Base-by-base conservation (phyloP, 306 rosid genomes). In the Pterocarpus macrocarpus region DNA sequence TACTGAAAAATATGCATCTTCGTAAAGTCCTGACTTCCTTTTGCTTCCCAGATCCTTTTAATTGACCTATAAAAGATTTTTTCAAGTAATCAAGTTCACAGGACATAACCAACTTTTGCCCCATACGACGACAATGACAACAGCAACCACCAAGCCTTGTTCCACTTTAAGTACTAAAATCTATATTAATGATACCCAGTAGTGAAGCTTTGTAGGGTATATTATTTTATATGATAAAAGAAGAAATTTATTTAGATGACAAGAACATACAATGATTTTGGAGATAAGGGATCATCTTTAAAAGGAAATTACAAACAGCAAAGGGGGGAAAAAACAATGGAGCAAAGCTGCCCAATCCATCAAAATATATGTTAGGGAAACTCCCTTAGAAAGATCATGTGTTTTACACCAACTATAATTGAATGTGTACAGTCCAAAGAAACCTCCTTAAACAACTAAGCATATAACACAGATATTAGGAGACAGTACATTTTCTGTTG, bases 381-480 rank as follows among this genome's bases (percentile, higher is more conserved):
- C 17, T n/a, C 32, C 41, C 14, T 52, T 38, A 63, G 22, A 28
- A 47, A 36, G 47, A 38, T 15, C 34, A 53, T 22, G 1, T 45
- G 45, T 12, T 33, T 74, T 22, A 55, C 63, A 12, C 47, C 61
- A 66, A 33, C 73, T 43, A 64, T 67, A 53, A 43, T 73, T 2
- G 32, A 64, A 43, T 13, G 53, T 61, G 33, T 81, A 38, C 47
- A 17, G 44, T 66, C 47, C 56, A 17, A 56, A 56, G 62, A 81
- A 66, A 74, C 64, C 39, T 39, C 49, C 68, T 33, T 43, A 43
- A 55, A 34, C 59, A 78, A 49, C 71, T 53, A n/a, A 77, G 22
- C 50, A 36, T 36, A 45, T 59, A 47, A 12, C 13, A 2, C 5
- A 38, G 2, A 43, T 73, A 55, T 65, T 41, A 17, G 64, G 69